Evolutionary conservation across 805 yeast genomes (phyloP).

Genomic region (Jamesozyma rosinii): DNA sequence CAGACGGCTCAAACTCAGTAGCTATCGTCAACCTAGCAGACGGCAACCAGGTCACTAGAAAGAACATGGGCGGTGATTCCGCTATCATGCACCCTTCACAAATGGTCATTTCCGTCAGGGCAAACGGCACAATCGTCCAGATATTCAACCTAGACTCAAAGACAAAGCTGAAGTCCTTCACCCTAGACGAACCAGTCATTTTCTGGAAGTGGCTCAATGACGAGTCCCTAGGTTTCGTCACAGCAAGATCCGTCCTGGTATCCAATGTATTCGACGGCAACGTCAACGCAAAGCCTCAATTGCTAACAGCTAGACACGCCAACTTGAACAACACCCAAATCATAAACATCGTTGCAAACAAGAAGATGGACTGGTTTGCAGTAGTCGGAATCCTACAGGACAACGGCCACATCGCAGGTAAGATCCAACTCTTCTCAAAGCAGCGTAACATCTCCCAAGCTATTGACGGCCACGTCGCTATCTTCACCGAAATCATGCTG

Average conservation of each 20-base stretch:
- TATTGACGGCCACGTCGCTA: conserved; percentile 94
- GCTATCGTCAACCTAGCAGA: conserved; percentile 82
- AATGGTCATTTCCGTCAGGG: conserved; percentile 84
- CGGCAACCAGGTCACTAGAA: conserved; percentile 71
- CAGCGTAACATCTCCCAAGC: conserved; percentile 90
- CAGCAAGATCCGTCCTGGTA: conserved; percentile 61
- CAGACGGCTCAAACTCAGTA: conserved; percentile 58
- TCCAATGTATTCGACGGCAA: conserved; percentile 83
- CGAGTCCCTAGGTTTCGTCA: conserved; percentile 70
- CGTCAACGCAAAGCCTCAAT: conserved; percentile 66
- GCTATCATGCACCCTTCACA: conserved; percentile 93
- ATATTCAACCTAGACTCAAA: conserved; percentile 82
- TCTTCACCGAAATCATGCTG: conserved; percentile 67
- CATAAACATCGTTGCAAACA: conserved; percentile 79
- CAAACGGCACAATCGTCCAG: conserved; percentile 92
- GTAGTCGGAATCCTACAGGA: conserved; percentile 92
- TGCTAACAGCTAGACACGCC: conserved; percentile 76
- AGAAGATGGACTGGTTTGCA: conserved; percentile 83
- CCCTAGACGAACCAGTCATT: conserved; percentile 78
- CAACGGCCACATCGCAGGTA: conserved; percentile 90
- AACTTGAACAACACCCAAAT: conserved; percentile 73
- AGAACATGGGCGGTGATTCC: conserved; percentile 93
- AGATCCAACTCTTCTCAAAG: conserved; percentile 83
- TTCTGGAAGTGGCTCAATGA: conserved; percentile 91
- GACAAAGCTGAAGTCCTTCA: conserved; percentile 80